A percentile compares a stretch with the other conserved stretches of the same genome.
Conservation (phyloP, 495 filamentous ascomycete species). For the Parmelia sp. region DNA sequence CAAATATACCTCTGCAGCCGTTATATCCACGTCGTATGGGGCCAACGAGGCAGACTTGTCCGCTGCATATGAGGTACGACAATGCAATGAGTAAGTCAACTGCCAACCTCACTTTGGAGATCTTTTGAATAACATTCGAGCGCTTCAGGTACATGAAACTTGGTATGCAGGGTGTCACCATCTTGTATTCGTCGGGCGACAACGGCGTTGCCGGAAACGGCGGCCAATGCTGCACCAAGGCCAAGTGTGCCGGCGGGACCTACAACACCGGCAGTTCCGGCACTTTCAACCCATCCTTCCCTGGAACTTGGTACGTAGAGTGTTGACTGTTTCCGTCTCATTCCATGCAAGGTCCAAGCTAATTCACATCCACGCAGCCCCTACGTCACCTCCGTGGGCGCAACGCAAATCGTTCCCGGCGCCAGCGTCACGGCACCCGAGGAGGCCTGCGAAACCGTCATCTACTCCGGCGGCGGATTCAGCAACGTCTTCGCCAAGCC, state of each 20-base stretch:
- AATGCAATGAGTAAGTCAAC: constrained; percentile 41
- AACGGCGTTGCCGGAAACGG: constrained; percentile 48
- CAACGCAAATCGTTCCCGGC: constrained; percentile 38
- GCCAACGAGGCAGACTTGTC: constrained; percentile 46
- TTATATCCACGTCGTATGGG: constrained; percentile 55
- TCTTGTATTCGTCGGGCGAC: constrained; percentile 57
- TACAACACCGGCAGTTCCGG: constrained; percentile 33
- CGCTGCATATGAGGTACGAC: constrained; percentile 46
- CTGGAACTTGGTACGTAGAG: constrained; percentile 31
- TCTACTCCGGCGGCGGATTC: constrained; percentile 60
- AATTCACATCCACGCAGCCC: constrained; percentile 30
- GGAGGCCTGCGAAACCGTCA: constrained; percentile 39
- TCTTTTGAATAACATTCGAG: not conserved
- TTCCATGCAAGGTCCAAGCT: not conserved
- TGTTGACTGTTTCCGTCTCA: not conserved
- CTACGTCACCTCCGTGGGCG: constrained; percentile 46
- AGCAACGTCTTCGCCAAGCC: constrained; percentile 59
- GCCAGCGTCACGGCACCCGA: constrained; percentile 36
- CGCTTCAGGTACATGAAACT: constrained; percentile 51
- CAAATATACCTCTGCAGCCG: constrained; percentile 49
- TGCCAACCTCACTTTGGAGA: not conserved
- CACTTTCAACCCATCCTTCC: constrained; percentile 45
- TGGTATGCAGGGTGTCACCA: constrained; percentile 53
- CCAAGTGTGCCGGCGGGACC: constrained; percentile 25
- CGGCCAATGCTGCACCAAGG: constrained; percentile 28